phyloP scores from a whole-genome alignment of 2,329 filamentous ascomycete genomes.

The Alternaria tenuissima region DNA sequence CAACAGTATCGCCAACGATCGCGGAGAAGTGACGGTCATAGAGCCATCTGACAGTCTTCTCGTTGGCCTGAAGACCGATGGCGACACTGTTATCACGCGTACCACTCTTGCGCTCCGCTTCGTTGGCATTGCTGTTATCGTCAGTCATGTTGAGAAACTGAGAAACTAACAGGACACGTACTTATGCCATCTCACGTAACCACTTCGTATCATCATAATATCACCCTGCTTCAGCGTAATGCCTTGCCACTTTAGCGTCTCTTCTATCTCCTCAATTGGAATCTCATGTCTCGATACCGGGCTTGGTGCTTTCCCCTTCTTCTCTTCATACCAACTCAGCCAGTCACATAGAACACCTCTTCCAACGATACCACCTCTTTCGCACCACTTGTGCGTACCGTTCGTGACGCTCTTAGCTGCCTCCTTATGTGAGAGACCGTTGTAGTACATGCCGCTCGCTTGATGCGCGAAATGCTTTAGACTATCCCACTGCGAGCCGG shows the following conservation, averaged over 20 bases:
- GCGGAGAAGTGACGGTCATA: slow-evolving; percentile 49
- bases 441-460: slow-evolving; percentile 38
- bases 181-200: slow-evolving; percentile 57
- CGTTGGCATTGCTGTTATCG: slow-evolving; percentile 31
- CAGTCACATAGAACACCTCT: slow-evolving; percentile 46
- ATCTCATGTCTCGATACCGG: slow-evolving; percentile 43
- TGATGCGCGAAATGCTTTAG: slow-evolving; percentile 49
- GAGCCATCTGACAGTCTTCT: slow-evolving; percentile 48
- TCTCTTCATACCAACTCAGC: slow-evolving; percentile 43
- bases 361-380: slow-evolving; percentile 47
- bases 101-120: slow-evolving; percentile 37
- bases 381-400: slow-evolving; percentile 49
- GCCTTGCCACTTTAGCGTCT: slow-evolving; percentile 42
- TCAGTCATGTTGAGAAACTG: neutral
- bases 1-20: slow-evolving; percentile 51
- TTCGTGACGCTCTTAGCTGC: slow-evolving; percentile 33
- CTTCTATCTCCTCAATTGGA: slow-evolving; percentile 39
- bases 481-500: slow-evolving; percentile 49
- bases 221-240: slow-evolving; percentile 43
- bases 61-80: slow-evolving; percentile 45
- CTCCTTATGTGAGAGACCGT: slow-evolving; percentile 43
- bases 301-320: slow-evolving; percentile 38
- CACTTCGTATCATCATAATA: slow-evolving; percentile 50
- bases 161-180: slow-evolving; percentile 9
- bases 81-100: slow-evolving; percentile 44